Conservation (phyloP, 2,329 filamentous ascomycete species). For the Pseudomassariella vexata region DNA sequence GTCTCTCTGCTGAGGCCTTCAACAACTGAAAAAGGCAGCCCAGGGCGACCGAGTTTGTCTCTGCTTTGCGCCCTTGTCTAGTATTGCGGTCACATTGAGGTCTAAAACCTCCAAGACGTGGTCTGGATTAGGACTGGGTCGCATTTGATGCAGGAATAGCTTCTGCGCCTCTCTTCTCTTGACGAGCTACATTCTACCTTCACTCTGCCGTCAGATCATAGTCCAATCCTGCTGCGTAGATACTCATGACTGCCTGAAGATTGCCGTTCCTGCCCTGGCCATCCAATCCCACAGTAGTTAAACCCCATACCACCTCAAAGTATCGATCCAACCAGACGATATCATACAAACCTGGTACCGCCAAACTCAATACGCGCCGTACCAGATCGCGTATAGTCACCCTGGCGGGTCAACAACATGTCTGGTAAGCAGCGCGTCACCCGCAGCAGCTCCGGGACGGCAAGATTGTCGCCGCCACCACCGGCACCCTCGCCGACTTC, state of each 20-base stretch:
- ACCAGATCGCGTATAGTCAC: neutral
- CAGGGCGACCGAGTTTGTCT: no score
- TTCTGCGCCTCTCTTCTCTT: no score
- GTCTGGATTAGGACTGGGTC: no score
- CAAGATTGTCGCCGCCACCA: constrained; percentile 3
- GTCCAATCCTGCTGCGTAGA: constrained; percentile 23
- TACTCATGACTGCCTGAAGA: constrained; percentile 25
- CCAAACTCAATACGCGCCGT: constrained; percentile 1
- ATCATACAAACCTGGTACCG: constrained; percentile 14
- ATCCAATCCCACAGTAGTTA: constrained; percentile 3
- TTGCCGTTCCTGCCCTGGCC: constrained; percentile 7
- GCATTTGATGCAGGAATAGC: no score
- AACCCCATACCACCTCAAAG: neutral
- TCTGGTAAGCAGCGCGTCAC: constrained; percentile 27
- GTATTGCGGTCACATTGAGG: no score
- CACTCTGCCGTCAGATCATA: no score
- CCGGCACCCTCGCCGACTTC: constrained; percentile 4
- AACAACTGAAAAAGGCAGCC: no score
- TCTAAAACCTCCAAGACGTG: no score
- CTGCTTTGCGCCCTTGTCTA: no score
- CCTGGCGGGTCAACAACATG: constrained; percentile 15
- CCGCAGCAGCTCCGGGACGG: constrained; percentile 10
- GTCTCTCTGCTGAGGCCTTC: no score
- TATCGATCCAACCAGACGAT: neutral
- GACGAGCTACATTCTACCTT: no score